Percentiles rank a stretch among this genome's conserved stretches.
Evolutionary conservation across 805 yeast genomes (phyloP).

Genomic region (Spathaspora arborariae): DNA sequence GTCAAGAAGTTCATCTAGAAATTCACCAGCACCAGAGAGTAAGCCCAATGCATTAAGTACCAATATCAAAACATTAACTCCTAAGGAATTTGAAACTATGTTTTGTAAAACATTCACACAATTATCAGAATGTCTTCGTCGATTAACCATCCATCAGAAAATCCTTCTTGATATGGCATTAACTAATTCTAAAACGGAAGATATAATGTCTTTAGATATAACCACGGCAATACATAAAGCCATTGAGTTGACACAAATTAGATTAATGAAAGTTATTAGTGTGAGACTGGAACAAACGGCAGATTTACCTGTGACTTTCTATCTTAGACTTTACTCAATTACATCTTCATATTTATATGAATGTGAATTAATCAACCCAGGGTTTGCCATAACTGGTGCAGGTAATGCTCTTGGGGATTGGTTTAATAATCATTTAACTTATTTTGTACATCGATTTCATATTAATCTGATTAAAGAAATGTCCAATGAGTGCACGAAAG

Average conservation of each 20-base stretch:
- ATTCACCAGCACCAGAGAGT: conserved; percentile 17
- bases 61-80: conserved; percentile 63
- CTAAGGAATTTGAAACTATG: conserved; percentile 74
- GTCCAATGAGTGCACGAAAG: conserved; percentile 53
- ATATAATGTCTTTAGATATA: conserved; percentile 63
- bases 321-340: conserved; percentile 62
- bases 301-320: conserved; percentile 52
- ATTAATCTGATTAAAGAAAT: conserved; percentile 45
- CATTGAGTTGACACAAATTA: conserved; percentile 65
- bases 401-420: conserved; percentile 56
- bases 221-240: conserved; percentile 62
- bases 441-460: conserved; percentile 56
- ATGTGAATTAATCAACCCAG: conserved; percentile 76
- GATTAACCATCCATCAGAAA: conserved; percentile 77
- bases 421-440: conserved; percentile 60
- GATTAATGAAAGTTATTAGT: conserved; percentile 73
- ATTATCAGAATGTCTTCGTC: conserved; percentile 67
- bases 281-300: conserved; percentile 75
- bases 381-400: conserved; percentile 53
- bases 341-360: conserved; percentile 71
- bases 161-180: conserved; percentile 66
- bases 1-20: conserved; percentile 25
- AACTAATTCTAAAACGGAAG: conserved; percentile 23
- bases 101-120: conserved; percentile 55
- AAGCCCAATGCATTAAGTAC: conserved; percentile 22